phyloP scores from a whole-genome alignment of 2,329 filamentous ascomycete genomes.

The Trichoderma semiorbis region DNA sequence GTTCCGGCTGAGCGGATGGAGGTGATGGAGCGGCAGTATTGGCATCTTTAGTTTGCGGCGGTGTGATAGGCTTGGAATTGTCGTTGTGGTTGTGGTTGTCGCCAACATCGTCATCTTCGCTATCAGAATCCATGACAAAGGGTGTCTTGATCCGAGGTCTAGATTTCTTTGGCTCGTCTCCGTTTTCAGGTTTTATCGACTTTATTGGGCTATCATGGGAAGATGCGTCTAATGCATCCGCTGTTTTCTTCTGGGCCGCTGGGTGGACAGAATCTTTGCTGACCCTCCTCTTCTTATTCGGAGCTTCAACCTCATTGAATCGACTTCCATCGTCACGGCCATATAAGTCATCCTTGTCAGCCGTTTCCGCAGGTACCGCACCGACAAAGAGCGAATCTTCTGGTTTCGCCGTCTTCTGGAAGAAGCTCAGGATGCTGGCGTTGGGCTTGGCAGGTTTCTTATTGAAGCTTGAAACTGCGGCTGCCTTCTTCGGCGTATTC shows the following conservation, averaged over 20 bases:
- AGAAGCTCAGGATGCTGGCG: constrained; percentile 69
- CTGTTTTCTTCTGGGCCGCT: neutral
- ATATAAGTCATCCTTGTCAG: constrained; percentile 30
- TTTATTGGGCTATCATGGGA: constrained; percentile 22
- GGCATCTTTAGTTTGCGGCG: constrained; percentile 2
- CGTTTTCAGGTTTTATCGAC: constrained; percentile 30
- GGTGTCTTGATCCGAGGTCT: constrained; percentile 40
- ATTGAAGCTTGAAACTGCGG: constrained; percentile 22
- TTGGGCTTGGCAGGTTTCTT: constrained; percentile 48
- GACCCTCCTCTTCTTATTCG: constrained; percentile 31
- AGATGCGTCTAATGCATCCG: neutral
- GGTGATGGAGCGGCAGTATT: neutral
- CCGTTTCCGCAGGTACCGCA: constrained; percentile 21
- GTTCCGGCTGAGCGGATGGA: neutral
- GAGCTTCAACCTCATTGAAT: constrained; percentile 35
- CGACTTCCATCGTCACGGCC: constrained; percentile 27
- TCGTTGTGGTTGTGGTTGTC: constrained; percentile 20
- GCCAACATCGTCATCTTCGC: constrained; percentile 37
- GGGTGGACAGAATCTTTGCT: constrained; percentile 23
- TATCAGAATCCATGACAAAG: constrained; percentile 69
- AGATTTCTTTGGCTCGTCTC: constrained; percentile 20
- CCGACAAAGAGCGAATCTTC: constrained; percentile 57
- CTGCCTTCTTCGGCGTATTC: constrained; percentile 33
- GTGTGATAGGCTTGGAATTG: constrained; percentile 21
- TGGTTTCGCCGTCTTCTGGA: constrained; percentile 63